Evolutionary conservation across 306 rosid species (phyloP), one percentile per base, ranked within the genome.

Genomic region (Rosa persica): DNA sequence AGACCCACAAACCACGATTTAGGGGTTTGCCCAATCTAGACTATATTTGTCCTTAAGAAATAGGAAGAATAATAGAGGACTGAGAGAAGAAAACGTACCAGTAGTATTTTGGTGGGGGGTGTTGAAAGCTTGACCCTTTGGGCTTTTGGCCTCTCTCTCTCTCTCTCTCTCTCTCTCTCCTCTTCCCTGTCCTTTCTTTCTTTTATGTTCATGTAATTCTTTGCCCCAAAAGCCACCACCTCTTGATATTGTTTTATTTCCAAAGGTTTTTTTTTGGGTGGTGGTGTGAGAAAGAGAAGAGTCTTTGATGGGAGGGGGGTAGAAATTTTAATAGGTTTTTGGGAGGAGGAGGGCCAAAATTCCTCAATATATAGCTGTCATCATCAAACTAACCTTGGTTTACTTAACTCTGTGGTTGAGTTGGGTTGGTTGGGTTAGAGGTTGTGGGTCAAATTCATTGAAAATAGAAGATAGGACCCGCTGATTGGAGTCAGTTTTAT

Each of bases 331-430:
- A 54, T 81, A 34, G 86, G 82, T 79, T 30, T 75, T 68, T 5
- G 62, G 23, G 54, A 52, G 42, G 20, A 1, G 34, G 40, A 78
- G 74, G 13, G 44, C n/a, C 48, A 40, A 15, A 27, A 5, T 36
- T 25, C 20, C 47, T 54, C 13, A 73, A 76, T 80, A 81, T 78
- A 85, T 61, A 46, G 67, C n/a, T 78, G 73, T 25, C 54, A 77
- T 5, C 74, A 47, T 68, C 64, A 39, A 30, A 47, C 62, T 68
- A 83, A 85, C 90, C 85, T 42, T 82, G 80, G 87, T 91, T 3
- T 91, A 78, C 19, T 68, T 17, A 23, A 88, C 89, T 49, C 6
- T 49, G 49, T 79, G 84, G 73, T 81, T 87, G 87, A 57, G 88
- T 22, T 47, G 12, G 67, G 88, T 22, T 47, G 12, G 67, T 82